These are phyloP conservation scores for Vitis amurensis DNA, from an alignment of 164 flowering plant species.

Conservation along the genomic window DNA sequence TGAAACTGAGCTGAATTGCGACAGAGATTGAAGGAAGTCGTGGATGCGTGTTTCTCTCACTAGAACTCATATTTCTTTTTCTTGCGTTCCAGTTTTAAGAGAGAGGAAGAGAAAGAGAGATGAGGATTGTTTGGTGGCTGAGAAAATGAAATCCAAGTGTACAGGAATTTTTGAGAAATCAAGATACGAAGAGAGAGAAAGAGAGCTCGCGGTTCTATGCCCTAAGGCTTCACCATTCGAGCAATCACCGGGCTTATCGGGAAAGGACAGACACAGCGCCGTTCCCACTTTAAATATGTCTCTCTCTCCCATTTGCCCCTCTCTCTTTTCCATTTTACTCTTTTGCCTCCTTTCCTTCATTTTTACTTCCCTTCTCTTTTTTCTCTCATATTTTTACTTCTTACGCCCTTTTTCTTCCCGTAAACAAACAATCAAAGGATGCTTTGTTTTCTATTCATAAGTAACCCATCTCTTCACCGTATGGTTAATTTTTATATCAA, in stretches of 20 bases:
- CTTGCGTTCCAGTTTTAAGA: too few relatives aligned
- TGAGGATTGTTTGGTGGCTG: not conserved
- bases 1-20: too few relatives aligned
- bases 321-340: constrained; percentile 2
- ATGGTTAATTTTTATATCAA: too few relatives aligned
- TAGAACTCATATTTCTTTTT: not conserved
- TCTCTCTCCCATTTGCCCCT: constrained; percentile 7
- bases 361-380: not conserved
- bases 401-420: too few relatives aligned
- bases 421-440: too few relatives aligned
- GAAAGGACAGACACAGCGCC: constrained; percentile 56
- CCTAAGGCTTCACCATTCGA: constrained; percentile 35
- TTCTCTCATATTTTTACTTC: too few relatives aligned
- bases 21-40: too few relatives aligned
- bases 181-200: constrained; percentile 4
- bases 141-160: constrained; percentile 7
- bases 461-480: too few relatives aligned
- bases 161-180: constrained; percentile 6
- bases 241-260: constrained; percentile 62
- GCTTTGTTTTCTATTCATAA: too few relatives aligned
- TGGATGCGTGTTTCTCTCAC: not conserved
- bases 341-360: constrained; percentile 4
- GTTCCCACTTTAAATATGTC: constrained; percentile 28
- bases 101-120: constrained; percentile 2
- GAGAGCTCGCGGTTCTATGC: constrained; percentile 25